Conservation (phyloP, 1,284 basidiomycete species). For the Jaminaea rosea region DNA sequence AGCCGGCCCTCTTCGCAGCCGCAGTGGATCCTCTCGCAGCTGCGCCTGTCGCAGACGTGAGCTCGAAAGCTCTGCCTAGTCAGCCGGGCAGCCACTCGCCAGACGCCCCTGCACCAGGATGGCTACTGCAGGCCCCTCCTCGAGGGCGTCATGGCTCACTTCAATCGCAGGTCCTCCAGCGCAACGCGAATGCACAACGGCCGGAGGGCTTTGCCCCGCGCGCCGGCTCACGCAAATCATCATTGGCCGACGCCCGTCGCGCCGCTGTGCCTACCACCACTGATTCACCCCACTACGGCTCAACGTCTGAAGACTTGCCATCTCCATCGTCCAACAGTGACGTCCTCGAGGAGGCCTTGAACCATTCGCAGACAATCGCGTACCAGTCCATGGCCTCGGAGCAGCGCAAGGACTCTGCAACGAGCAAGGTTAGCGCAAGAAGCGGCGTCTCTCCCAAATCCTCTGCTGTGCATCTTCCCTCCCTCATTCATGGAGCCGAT, state of each 20-base stretch:
- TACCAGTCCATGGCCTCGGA: slow-evolving; percentile 5
- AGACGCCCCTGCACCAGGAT: neutral
- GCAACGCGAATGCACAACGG: too few species aligned
- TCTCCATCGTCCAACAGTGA: neutral
- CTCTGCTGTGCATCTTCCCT: slow-evolving; percentile 21
- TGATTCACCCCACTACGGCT: neutral
- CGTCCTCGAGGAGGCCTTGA: slow-evolving; percentile 7
- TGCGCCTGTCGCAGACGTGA: too few species aligned
- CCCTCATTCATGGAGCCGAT: slow-evolving; percentile 2
- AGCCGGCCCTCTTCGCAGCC: too few species aligned
- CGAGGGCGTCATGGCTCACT: too few species aligned
- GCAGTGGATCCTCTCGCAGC: too few species aligned
- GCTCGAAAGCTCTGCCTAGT: too few species aligned
- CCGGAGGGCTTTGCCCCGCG: too few species aligned
- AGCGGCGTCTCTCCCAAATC: slow-evolving; percentile 38
- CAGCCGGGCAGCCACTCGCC: too few species aligned
- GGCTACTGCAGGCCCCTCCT: neutral
- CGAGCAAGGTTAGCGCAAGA: neutral
- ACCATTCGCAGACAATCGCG: too few species aligned
- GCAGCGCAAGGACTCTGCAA: slow-evolving; percentile 14
- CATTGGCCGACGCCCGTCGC: neutral
- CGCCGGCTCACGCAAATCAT: neutral
- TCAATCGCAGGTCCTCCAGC: too few species aligned
- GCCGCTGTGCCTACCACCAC: neutral
- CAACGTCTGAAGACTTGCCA: too few species aligned